Evolutionary conservation across 1,139 yeast species (phyloP), one percentile per base, ranked within the genome.

Genomic region (Pneumocystis jirovecii): DNA sequence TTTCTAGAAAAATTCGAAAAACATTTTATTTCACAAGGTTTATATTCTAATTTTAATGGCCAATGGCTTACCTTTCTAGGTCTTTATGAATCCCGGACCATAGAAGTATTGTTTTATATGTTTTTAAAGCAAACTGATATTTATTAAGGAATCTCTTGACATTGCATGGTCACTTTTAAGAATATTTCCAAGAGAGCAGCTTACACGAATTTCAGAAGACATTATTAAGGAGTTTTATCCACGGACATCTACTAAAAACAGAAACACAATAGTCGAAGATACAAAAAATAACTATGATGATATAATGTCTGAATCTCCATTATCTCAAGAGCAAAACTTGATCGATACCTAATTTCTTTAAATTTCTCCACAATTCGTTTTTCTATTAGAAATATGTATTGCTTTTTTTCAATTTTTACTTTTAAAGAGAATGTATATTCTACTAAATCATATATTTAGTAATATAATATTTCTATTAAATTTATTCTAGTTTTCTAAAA

Each of bases 91-190:
- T 61, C 63, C 2, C 65, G 68, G 3, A 62, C 68, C 31, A 67
- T 67, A 45, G 57, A 50, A 10, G 57, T 50, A 50, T 50, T 50
- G 12, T 50, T 31, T 65, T 25, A 50, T 50, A 50, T 50, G 10
- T 76, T 44, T 8, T 44, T 42, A 19, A 25, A 25, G 25, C 5
- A 8, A 25, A 50, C n/a, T 50, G 10, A 50, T 25, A 44, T 50
- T 21, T 50, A 12, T 25, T 25, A 98, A 93, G 79, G 98, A 93
- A 79, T 87, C 96, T 62, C 85, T 93, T 76, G 98, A 93, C 76
- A 91, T 88, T 77, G 99, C 98, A 65, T 93, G 99, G 99, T 86
- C 96, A 63, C 83, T 93, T 76, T 83, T 93, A 77, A 89, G 99
- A 82, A 93, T 93, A 76, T 93, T 93, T 81, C 99, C 99, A 75